Percentiles rank a stretch among this genome's conserved stretches.
phyloP scores from a whole-genome alignment of 108 stramenopile genomes.

The Skeletonema grethae region DNA sequence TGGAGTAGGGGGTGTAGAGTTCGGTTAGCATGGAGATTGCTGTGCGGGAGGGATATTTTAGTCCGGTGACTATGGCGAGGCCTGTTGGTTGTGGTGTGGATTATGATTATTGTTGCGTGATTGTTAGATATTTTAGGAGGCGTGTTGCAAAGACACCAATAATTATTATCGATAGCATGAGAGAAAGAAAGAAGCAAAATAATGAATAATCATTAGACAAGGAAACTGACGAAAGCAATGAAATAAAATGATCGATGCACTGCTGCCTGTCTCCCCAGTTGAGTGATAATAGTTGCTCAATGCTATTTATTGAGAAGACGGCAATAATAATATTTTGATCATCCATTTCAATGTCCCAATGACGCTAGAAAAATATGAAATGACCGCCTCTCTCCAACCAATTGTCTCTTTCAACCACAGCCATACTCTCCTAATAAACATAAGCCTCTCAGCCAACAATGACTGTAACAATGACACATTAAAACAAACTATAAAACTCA shows the following conservation, averaged over 20 bases:
- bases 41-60: constrained; percentile 82
- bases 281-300: no score
- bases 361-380: not conserved
- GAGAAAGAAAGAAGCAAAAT: no score
- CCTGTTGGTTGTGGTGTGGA: constrained; percentile 43
- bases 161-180: no score
- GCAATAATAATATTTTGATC: no score
- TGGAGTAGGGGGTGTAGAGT: constrained; percentile 69
- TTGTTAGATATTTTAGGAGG: not conserved
- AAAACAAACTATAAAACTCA: constrained; percentile 55
- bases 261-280: no score
- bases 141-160: no score
- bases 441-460: not conserved
- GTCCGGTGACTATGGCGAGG: constrained; percentile 83
- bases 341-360: not conserved
- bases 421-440: not conserved
- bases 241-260: no score
- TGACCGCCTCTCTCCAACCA: no score
- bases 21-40: constrained; percentile 80
- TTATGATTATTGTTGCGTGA: not conserved
- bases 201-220: no score
- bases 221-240: no score
- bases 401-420: no score
- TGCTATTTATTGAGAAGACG: no score
- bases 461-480: not conserved